These are phyloP conservation scores for Stephania cephalantha DNA, from an alignment of 164 flowering plant genomes.

Conservation along the genomic window DNA sequence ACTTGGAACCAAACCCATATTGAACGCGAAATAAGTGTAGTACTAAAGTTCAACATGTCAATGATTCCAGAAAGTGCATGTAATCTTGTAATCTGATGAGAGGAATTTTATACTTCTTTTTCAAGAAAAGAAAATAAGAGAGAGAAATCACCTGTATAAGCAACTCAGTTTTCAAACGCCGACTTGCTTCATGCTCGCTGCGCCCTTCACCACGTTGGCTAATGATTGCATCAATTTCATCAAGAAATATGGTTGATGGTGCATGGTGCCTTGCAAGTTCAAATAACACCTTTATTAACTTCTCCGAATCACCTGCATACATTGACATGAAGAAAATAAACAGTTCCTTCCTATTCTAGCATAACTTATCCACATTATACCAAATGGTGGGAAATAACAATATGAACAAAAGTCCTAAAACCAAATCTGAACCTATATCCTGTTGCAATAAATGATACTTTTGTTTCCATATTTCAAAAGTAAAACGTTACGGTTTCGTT, in stretches of 20 bases:
- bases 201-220: constrained; percentile 98
- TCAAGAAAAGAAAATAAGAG: constrained; percentile 11
- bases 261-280: constrained; percentile 99
- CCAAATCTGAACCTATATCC: background rate
- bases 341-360: background rate
- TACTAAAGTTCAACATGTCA: background rate
- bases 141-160: constrained; percentile 75
- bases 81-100: background rate
- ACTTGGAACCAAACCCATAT: too few relatives aligned
- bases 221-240: constrained; percentile 97
- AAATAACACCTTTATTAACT: constrained; percentile 84
- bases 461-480: too few relatives aligned
- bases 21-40: too few relatives aligned
- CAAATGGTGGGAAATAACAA: background rate
- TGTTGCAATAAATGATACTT: too few relatives aligned
- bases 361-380: background rate
- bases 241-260: constrained; percentile 97
- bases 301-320: constrained; percentile 93
- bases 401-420: background rate
- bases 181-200: constrained; percentile 98
- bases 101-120: background rate
- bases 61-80: background rate
- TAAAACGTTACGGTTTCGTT: too few relatives aligned
- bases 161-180: constrained; percentile 94
- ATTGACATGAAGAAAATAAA: background rate